Conservation (phyloP, 805 yeast species). For the Lachancea mirantina region DNA sequence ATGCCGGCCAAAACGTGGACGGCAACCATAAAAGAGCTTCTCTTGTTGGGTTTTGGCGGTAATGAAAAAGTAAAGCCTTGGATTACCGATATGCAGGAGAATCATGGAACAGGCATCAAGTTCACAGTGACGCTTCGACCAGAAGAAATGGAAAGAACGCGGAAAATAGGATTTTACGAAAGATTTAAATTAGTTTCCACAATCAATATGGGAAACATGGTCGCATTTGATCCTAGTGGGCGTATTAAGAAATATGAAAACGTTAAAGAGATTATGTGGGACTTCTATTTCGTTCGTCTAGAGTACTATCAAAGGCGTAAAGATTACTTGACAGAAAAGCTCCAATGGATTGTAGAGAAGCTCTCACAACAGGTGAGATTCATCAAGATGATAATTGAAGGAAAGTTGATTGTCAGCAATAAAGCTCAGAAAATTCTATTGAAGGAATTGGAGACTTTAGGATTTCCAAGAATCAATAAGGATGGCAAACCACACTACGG, state of each 20-base stretch:
- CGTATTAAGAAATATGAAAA: constrained; percentile 75
- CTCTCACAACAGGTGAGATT: constrained; percentile 82
- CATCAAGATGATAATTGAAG: constrained; percentile 81
- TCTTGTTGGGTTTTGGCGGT: constrained; percentile 68
- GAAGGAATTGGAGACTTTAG: constrained; percentile 50
- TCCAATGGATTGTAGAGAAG: constrained; percentile 69
- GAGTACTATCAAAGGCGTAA: constrained; percentile 89
- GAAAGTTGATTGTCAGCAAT: constrained; percentile 62
- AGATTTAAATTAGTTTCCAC: constrained; percentile 70
- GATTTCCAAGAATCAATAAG: constrained; percentile 73
- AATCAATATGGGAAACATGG: constrained; percentile 79
- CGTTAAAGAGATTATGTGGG: constrained; percentile 71
- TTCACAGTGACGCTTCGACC: constrained; percentile 68
- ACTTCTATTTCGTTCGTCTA: constrained; percentile 77
- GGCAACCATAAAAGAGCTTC: constrained; percentile 75
- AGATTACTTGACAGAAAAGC: constrained; percentile 60
- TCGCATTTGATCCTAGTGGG: constrained; percentile 87
- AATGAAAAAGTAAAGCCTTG: constrained; percentile 68
- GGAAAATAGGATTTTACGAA: constrained; percentile 69
- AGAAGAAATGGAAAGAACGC: constrained; percentile 79
- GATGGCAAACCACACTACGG: constrained; percentile 56
- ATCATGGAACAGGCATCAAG: constrained; percentile 74
- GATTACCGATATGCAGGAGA: constrained; percentile 94
- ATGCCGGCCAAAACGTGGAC: constrained; percentile 93
- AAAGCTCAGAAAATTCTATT: constrained; percentile 61